Percentiles rank a stretch among this genome's conserved stretches.
Conservation (phyloP, 2,329 filamentous ascomycete species). For the Leptographium flavum region DNA sequence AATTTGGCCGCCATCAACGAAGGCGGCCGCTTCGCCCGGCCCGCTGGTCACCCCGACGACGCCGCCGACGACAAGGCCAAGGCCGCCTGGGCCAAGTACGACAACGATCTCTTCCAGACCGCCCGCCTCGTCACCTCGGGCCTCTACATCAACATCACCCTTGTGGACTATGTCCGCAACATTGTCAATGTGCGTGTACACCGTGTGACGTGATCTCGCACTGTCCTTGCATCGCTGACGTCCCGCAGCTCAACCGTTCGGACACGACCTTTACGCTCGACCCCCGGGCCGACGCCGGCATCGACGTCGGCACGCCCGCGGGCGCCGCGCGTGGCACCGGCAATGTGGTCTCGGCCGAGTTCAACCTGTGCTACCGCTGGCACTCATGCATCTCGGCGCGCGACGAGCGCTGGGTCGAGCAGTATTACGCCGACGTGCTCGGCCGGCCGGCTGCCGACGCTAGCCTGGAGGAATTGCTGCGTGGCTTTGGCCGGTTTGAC, state of each 20-base stretch:
- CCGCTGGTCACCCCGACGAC: slow-evolving; percentile 26
- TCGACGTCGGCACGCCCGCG: slow-evolving; percentile 33
- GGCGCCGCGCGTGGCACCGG: slow-evolving; percentile 58
- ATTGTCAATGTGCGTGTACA: slow-evolving; percentile 41
- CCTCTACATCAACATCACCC: slow-evolving; percentile 64
- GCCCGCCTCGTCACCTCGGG: slow-evolving; percentile 61
- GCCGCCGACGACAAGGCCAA: slow-evolving; percentile 31
- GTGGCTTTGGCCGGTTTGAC: slow-evolving; percentile 49
- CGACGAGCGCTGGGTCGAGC: slow-evolving; percentile 70
- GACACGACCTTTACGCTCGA: slow-evolving; percentile 74
- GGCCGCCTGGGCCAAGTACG: slow-evolving; percentile 50
- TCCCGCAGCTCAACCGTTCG: slow-evolving; percentile 39
- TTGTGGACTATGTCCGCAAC: slow-evolving; percentile 66
- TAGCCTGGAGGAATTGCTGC: slow-evolving; percentile 44
- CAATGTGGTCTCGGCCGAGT: slow-evolving; percentile 76
- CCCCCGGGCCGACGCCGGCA: slow-evolving; percentile 54
- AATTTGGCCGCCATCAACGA: slow-evolving; percentile 81
- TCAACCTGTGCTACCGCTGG: slow-evolving; percentile 81
- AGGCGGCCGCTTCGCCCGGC: slow-evolving; percentile 59
- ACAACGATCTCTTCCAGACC: slow-evolving; percentile 69
- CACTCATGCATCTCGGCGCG: slow-evolving; percentile 62
- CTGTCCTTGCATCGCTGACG: background rate
- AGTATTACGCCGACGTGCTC: slow-evolving; percentile 50
- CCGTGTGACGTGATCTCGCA: background rate
- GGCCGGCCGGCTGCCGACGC: slow-evolving; percentile 43